Percentiles rank a stretch among this genome's conserved stretches.
Conservation (phyloP, 495 filamentous ascomycete species). For the Penicillium macrosclerotiorum region DNA sequence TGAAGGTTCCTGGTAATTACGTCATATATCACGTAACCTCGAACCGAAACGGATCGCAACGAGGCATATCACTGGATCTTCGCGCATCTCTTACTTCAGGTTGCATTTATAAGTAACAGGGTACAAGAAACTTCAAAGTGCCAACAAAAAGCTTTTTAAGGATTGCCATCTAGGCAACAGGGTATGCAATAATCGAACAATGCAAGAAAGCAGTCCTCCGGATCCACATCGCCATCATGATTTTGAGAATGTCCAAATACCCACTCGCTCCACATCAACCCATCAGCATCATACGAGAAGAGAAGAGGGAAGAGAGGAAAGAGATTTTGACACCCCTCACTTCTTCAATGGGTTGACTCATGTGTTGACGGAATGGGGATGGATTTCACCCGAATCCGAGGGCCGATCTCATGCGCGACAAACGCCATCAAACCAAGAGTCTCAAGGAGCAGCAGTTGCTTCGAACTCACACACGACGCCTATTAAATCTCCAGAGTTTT, state of each 20-base stretch:
- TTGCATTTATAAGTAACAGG: no score
- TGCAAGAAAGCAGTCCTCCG: not conserved
- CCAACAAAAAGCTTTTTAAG: no score
- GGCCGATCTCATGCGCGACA: not conserved
- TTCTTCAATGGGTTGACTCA: slow-evolving; percentile 1
- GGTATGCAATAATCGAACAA: no score
- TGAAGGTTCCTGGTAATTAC: no score
- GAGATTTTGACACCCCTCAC: not conserved
- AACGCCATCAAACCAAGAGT: not conserved
- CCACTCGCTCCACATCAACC: not conserved
- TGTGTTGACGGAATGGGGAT: slow-evolving; percentile 2
- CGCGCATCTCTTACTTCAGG: no score
- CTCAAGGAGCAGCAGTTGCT: not conserved
- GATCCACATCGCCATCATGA: not conserved
- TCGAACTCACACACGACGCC: not conserved
- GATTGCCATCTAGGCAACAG: no score
- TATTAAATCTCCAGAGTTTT: not conserved
- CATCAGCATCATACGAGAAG: slow-evolving; percentile 4
- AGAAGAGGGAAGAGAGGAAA: slow-evolving; percentile 1
- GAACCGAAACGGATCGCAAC: no score
- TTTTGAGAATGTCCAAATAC: slow-evolving; percentile 4
- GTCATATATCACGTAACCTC: no score
- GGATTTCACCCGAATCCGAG: not conserved
- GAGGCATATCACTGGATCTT: no score
- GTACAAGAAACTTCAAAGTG: no score